phyloP scores from a whole-genome alignment of 108 stramenopile genomes.

The Bacterosira constricta region DNA sequence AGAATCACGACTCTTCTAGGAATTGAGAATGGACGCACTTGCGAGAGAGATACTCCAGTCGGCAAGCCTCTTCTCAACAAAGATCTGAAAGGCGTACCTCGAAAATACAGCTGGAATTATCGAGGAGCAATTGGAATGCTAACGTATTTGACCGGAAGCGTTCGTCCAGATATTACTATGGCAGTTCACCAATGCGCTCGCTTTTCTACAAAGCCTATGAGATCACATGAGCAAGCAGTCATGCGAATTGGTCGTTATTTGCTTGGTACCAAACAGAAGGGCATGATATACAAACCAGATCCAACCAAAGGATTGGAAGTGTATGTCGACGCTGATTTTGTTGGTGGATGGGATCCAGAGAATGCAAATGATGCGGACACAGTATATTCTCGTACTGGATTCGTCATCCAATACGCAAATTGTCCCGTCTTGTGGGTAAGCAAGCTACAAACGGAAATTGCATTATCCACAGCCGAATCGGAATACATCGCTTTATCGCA shows the following conservation, averaged over 20 bases:
- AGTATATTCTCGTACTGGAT: constrained; percentile 15
- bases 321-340: constrained; percentile 57
- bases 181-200: constrained; percentile 54
- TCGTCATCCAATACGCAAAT: not conserved
- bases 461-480: constrained; percentile 30
- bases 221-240: constrained; percentile 50
- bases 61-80: constrained; percentile 31
- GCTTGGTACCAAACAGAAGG: constrained; percentile 37
- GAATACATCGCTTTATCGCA: constrained; percentile 22
- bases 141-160: constrained; percentile 46
- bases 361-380: constrained; percentile 19
- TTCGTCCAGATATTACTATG: constrained; percentile 47
- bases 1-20: not conserved
- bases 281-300: constrained; percentile 44
- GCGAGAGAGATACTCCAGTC: constrained; percentile 11
- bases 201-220: constrained; percentile 35
- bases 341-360: constrained; percentile 43
- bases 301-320: constrained; percentile 35
- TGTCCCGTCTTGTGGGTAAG: no score
- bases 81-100: constrained; percentile 41
- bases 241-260: constrained; percentile 62
- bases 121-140: constrained; percentile 53
- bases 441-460: constrained; percentile 42
- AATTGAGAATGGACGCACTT: not conserved
- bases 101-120: constrained; percentile 47